phyloP scores from a whole-genome alignment of 1,284 basidiomycete species.

The Bondarzewia mesenterica region DNA sequence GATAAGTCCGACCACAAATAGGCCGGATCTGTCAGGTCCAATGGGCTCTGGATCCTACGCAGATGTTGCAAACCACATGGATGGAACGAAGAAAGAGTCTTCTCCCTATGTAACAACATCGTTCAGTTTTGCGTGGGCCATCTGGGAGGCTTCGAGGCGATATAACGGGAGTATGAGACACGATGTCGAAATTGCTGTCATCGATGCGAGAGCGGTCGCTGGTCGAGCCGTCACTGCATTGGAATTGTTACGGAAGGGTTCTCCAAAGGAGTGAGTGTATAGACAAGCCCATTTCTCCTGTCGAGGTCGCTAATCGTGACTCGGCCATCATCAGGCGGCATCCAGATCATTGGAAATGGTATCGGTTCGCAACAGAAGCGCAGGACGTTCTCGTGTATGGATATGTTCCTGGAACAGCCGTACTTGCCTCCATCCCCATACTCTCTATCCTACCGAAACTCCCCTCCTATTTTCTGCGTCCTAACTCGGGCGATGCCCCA shows the following conservation, averaged over 20 bases:
- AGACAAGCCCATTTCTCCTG: not conserved
- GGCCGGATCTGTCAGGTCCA: slow-evolving; percentile 12
- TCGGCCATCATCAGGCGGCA: slow-evolving; percentile 37
- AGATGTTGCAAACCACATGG: slow-evolving; percentile 60
- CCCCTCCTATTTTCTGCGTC: slow-evolving; percentile 59
- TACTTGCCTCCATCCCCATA: slow-evolving; percentile 62
- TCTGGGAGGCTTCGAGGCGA: slow-evolving; percentile 72
- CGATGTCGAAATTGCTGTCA: slow-evolving; percentile 67
- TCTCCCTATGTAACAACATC: slow-evolving; percentile 67
- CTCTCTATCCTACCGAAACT: slow-evolving; percentile 52
- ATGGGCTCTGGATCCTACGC: slow-evolving; percentile 34
- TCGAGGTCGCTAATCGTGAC: slow-evolving; percentile 4
- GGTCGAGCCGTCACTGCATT: slow-evolving; percentile 54
- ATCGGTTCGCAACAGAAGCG: slow-evolving; percentile 61
- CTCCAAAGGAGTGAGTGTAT: slow-evolving; percentile 43
- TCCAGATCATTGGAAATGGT: slow-evolving; percentile 65
- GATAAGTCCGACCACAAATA: slow-evolving; percentile 9
- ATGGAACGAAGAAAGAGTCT: slow-evolving; percentile 62
- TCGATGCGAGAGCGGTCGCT: slow-evolving; percentile 53
- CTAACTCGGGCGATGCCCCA: slow-evolving; percentile 26
- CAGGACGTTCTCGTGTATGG: slow-evolving; percentile 68
- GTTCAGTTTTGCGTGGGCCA: slow-evolving; percentile 71
- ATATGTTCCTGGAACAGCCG: slow-evolving; percentile 53
- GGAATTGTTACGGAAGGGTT: slow-evolving; percentile 45
- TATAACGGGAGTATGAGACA: slow-evolving; percentile 64